A percentile compares a stretch with the other conserved stretches of the same genome.
Conservation (phyloP, 2,329 filamentous ascomycete genomes). For the Talaromyces atroroseus region DNA sequence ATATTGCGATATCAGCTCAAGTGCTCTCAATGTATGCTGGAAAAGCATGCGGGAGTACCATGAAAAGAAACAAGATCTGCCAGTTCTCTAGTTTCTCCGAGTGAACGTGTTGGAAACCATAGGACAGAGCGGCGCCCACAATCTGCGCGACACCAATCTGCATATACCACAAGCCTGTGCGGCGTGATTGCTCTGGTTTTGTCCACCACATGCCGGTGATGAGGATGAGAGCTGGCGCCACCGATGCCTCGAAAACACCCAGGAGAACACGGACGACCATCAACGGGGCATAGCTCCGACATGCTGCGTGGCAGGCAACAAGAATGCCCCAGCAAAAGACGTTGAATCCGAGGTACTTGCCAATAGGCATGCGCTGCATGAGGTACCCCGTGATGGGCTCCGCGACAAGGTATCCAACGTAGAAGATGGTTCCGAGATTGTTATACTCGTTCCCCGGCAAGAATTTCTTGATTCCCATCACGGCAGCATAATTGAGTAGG, state of each 20-base stretch:
- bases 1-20: neutral
- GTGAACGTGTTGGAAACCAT: neutral
- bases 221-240: conserved; percentile 39
- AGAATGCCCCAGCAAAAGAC: conserved; percentile 26
- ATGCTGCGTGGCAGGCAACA: conserved; percentile 24
- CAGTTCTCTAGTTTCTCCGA: neutral
- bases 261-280: conserved; percentile 24
- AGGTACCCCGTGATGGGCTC: conserved; percentile 19
- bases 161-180: conserved; percentile 11
- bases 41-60: neutral
- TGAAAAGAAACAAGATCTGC: neutral
- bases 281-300: conserved; percentile 23
- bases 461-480: conserved; percentile 1
- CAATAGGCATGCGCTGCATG: conserved; percentile 17
- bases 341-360: conserved; percentile 22
- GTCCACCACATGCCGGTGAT: conserved; percentile 50
- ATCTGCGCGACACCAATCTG: conserved; percentile 18
- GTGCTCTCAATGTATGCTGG: no score
- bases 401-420: conserved; percentile 1
- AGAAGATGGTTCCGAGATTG: neutral
- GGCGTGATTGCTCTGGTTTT: conserved; percentile 22
- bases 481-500: conserved; percentile 13
- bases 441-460: conserved; percentile 1
- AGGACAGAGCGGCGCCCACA: conserved; percentile 16
- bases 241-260: conserved; percentile 26